A percentile compares a stretch with the other conserved stretches of the same genome.
Conservation (phyloP, 352 stramenopile genomes). For the Phytophthora fragariae region DNA sequence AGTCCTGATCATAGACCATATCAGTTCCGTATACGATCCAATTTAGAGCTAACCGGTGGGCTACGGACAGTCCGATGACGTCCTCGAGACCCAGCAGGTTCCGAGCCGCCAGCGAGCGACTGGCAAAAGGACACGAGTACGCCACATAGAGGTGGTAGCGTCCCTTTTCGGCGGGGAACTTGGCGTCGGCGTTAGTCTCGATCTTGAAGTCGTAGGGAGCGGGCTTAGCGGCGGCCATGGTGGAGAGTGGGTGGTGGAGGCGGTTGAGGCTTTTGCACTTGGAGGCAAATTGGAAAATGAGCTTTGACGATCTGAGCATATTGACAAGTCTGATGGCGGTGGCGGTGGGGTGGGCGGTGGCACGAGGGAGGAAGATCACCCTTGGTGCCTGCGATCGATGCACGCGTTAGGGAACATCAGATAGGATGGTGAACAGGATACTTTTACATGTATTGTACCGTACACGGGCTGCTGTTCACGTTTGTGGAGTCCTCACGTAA, state of each 20-base stretch:
- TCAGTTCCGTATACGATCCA: too few species aligned
- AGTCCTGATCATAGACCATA: too few species aligned
- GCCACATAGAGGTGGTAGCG: conserved; percentile 94
- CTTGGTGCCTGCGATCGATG: too few species aligned
- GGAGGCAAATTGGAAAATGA: not conserved
- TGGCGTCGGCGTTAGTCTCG: conserved; percentile 41
- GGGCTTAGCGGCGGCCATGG: conserved; percentile 17
- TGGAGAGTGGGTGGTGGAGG: not conserved
- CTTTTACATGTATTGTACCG: too few species aligned
- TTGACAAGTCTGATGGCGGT: not conserved
- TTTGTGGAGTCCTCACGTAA: too few species aligned
- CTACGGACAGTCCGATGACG: conserved; percentile 89
- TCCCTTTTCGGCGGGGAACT: conserved; percentile 54
- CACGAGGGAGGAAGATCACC: not conserved
- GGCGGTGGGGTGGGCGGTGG: too few species aligned
- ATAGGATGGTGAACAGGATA: too few species aligned
- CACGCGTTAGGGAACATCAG: too few species aligned
- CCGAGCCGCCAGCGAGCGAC: conserved; percentile 71
- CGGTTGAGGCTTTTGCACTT: not conserved
- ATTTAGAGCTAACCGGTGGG: too few species aligned
- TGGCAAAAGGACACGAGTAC: conserved; percentile 89
- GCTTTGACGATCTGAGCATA: not conserved
- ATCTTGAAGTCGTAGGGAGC: conserved; percentile 34
- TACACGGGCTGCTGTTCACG: too few species aligned
- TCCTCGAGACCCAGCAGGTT: conserved; percentile 94